Evolutionary conservation across 1,284 basidiomycete genomes (phyloP), one percentile per base, ranked within the genome.

Genomic region (Sporisorium reilianum): DNA sequence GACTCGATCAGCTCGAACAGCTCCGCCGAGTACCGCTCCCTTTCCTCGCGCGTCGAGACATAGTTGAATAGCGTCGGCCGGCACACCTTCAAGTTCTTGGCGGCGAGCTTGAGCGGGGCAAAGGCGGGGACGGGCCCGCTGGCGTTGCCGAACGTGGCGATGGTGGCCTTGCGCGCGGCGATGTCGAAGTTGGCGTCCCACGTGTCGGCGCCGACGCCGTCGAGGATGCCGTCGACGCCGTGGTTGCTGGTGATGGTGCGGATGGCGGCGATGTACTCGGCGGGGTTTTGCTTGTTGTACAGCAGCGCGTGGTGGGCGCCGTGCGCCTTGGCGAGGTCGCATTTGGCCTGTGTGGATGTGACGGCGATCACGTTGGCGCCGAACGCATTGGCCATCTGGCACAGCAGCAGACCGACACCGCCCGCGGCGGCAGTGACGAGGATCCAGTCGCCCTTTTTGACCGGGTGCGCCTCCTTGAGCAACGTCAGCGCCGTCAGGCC

Each of bases 341-440:
- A 93, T 85, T 99, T 99, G 80, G 90, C 92, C 23, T 86, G 84
- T 0, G 91, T 93, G 2, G 94, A 96, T 1, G 93, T 93, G n/a
- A 95, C 97, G 2, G 93, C 96, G 78, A 99, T 97, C 25, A 97
- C 93, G 11, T 90, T 91, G 1, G 92, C 95, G 16, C 96, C 95
- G 41, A 87, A 77, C 53, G 87, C 79, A 42, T 82, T 84, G 46
- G 67, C 89, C 86, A 79, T 67, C 80, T 89, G 88, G 49, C 85
- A 86, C 7, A 89, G 84, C 14, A 88, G 75, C 0, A 88, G 81
- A 0, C 89, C 89, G 0, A 89, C 86, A 16, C 89, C 89, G 26
- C 96, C 96, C 0, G 96, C 95, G 18, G 96, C 90, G 14, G 96
- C 95, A 83, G 96, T 93, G 16, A 97, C 88, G 54, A 94, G 88